Evolutionary conservation across 441 rosid species (phyloP).

Genomic region (Pelargonium australe): DNA sequence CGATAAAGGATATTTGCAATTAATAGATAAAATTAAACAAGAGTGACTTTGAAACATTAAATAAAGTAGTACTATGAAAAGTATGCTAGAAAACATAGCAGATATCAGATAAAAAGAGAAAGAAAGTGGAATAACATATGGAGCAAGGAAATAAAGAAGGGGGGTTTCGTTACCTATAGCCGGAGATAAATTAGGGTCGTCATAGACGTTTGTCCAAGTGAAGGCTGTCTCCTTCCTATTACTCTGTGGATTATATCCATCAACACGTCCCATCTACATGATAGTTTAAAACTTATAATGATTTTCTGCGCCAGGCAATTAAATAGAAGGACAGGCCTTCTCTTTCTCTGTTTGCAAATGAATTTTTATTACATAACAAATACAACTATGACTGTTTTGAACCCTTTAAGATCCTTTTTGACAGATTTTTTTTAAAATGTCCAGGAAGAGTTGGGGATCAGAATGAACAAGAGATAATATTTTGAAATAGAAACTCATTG

Average conservation of each 20-base stretch:
- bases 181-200: slow-evolving; percentile 27
- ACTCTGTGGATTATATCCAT: slow-evolving; percentile 54
- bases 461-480: too few relatives aligned
- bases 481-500: too few relatives aligned
- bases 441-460: too few relatives aligned
- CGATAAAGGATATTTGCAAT: too few relatives aligned
- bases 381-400: too few relatives aligned
- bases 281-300: slow-evolving; percentile 11
- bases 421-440: too few relatives aligned
- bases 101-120: slow-evolving; percentile 11
- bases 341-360: too few relatives aligned
- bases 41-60: neutral
- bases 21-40: neutral
- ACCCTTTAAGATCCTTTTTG: too few relatives aligned
- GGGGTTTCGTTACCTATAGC: slow-evolving; percentile 30
- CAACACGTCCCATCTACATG: slow-evolving; percentile 64
- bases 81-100: neutral
- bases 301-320: neutral
- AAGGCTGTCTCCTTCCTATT: slow-evolving; percentile 51
- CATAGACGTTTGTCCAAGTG: slow-evolving; percentile 63
- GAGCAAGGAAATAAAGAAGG: neutral
- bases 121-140: neutral
- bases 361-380: too few relatives aligned
- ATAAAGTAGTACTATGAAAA: neutral
- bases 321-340: too few relatives aligned